Conservation (phyloP, 2,329 filamentous ascomycete species). For the Aspergillus amoenus region DNA sequence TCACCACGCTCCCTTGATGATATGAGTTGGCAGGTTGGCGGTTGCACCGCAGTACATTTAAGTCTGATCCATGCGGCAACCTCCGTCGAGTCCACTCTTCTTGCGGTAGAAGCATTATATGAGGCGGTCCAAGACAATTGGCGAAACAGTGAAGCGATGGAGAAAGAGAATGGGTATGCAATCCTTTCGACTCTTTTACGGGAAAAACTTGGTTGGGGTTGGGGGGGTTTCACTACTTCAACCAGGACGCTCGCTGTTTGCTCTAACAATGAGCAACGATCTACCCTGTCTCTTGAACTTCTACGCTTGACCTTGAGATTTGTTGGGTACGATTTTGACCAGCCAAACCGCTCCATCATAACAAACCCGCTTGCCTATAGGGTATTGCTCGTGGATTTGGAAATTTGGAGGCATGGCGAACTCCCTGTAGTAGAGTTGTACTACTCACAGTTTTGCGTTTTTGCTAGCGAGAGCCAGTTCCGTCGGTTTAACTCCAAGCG, state of each 20-base stretch:
- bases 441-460: slow-evolving; percentile 86
- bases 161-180: slow-evolving; percentile 89
- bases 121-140: slow-evolving; percentile 85
- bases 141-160: slow-evolving; percentile 98
- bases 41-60: slow-evolving; percentile 80
- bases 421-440: slow-evolving; percentile 79
- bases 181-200: slow-evolving; percentile 81
- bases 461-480: slow-evolving; percentile 86
- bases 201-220: slow-evolving; percentile 63
- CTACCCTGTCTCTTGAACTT: slow-evolving; percentile 58
- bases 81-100: slow-evolving; percentile 67
- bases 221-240: slow-evolving; percentile 30
- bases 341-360: slow-evolving; percentile 84
- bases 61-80: slow-evolving; percentile 78
- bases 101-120: slow-evolving; percentile 80
- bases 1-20: slow-evolving; percentile 86
- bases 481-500: slow-evolving; percentile 89
- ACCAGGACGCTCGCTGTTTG: slow-evolving; percentile 45
- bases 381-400: slow-evolving; percentile 85
- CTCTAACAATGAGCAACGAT: slow-evolving; percentile 47
- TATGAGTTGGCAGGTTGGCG: slow-evolving; percentile 88
- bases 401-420: slow-evolving; percentile 84
- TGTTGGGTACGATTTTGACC: slow-evolving; percentile 79
- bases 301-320: slow-evolving; percentile 79
- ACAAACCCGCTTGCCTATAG: slow-evolving; percentile 94